Base-by-base conservation (phyloP, 2,329 filamentous ascomycete genomes). In the Anisogramma anomala region DNA sequence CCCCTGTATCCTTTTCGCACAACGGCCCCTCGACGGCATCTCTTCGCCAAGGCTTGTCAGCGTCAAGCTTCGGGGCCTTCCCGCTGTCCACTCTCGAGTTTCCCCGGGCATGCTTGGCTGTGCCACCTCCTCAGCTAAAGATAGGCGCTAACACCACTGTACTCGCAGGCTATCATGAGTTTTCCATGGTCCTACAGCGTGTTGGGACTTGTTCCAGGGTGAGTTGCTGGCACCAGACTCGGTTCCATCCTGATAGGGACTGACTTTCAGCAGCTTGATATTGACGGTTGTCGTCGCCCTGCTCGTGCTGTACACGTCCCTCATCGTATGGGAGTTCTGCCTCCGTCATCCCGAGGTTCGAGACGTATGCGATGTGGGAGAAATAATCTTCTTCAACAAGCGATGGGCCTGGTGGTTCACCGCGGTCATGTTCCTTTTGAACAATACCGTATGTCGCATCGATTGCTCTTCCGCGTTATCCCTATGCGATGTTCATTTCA, bases 321-420 rank as follows among this genome's bases (percentile, higher is more conserved):
- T 64, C 5, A 58, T 66, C 3, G 54, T 69, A 15, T 88, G 83
- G 87, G 78, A 88, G 58, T 94, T 94, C 55, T 95, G 88, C 58
- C 65, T 95, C 43, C 77, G 86, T 35, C 86, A 95, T 55, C 88
- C 88, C 1, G 85, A 95, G 58, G 79, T 94, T 45, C 79, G 86
- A 52, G 88, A 95, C 64, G 84, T 94, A 11, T 94, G 87, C 57
- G 88, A 95, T 57, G 84, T 95, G 56, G 88, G 87, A n/a, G 85
- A 94, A 60, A 88, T 88, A 72, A 74, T 95, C 17, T 94, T 94
- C 63, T 93, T 82, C 79, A 80, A 82, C 49, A 79, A 84, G 59
- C 77, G 73, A 45, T 84, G 81, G 74, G 75, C 72, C 3, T 79
- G 75, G 75, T 79, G 71, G 58, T 67, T 65, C 22, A 79, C 76